These are phyloP conservation scores for Quercus suber DNA, from an alignment of 306 rosid species.

Conservation along the genomic window DNA sequence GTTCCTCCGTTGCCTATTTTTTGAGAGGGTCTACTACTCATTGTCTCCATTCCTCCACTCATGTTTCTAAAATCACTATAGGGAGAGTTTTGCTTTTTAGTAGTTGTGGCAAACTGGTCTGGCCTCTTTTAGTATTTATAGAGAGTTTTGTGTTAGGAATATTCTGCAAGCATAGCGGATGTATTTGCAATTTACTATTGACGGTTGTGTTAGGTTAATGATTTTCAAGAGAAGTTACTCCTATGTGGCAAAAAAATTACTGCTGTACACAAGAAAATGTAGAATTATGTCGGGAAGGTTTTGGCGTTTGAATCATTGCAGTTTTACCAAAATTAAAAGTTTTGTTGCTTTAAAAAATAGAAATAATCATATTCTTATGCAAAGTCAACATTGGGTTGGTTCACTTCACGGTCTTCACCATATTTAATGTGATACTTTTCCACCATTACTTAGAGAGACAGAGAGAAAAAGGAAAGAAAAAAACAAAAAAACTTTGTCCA, in stretches of 20 bases:
- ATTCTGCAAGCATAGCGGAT: background rate
- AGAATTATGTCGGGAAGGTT: background rate
- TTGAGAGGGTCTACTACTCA: background rate
- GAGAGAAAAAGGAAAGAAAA: no score
- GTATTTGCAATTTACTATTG: background rate
- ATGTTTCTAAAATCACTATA: background rate
- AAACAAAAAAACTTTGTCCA: no score
- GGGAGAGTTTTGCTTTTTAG: no score
- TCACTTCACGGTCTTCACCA: no score
- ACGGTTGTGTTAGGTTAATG: background rate
- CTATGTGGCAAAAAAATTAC: no score
- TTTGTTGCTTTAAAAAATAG: background rate
- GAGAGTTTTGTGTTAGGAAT: background rate
- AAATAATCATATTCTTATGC: no score
- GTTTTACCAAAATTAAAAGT: background rate
- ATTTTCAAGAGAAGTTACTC: no score
- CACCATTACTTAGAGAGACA: no score
- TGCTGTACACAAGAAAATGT: background rate
- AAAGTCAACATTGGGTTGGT: no score
- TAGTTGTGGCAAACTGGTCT: background rate
- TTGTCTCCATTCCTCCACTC: slow-evolving; percentile 27
- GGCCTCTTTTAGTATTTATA: slow-evolving; percentile 5
- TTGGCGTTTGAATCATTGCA: background rate
- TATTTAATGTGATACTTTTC: no score
- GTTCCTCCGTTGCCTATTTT: no score